A percentile compares a stretch with the other conserved stretches of the same genome.
Conservation (phyloP, 208 protist genomes). For the Trypanosoma platydactyli region DNA sequence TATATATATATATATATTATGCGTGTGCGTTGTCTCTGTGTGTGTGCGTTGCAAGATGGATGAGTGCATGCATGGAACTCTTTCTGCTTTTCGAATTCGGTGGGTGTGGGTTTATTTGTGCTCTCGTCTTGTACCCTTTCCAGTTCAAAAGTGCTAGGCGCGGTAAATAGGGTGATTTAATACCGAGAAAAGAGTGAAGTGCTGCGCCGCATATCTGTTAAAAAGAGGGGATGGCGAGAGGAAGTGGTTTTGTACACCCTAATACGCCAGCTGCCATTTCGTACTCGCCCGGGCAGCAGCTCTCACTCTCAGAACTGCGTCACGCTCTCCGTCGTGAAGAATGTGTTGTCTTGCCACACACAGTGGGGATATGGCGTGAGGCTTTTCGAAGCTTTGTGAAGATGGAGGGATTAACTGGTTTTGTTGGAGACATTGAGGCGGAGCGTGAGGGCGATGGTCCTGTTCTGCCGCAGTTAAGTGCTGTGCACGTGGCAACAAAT, state of each 20-base stretch:
- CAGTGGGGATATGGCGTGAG: slow-evolving; percentile 50
- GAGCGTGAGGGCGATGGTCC: slow-evolving; percentile 57
- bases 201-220: slow-evolving; percentile 4
- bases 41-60: too few species aligned
- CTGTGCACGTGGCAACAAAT: neutral
- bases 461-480: slow-evolving; percentile 46
- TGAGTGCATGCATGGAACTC: too few species aligned
- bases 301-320: slow-evolving; percentile 64
- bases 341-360: slow-evolving; percentile 62
- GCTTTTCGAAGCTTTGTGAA: slow-evolving; percentile 48
- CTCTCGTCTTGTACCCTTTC: too few species aligned
- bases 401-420: slow-evolving; percentile 49
- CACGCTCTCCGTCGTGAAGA: slow-evolving; percentile 54
- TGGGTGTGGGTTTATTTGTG: too few species aligned
- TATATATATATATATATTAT: too few species aligned
- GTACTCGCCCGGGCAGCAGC: slow-evolving; percentile 65
- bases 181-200: neutral
- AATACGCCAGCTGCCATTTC: slow-evolving; percentile 81
- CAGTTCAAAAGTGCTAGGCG: neutral
- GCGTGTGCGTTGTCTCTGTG: too few species aligned
- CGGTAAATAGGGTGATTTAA: neutral
- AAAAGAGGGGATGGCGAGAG: slow-evolving; percentile 31
- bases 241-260: slow-evolving; percentile 84
- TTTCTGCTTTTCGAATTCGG: too few species aligned
- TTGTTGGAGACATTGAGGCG: slow-evolving; percentile 66